Evolutionary conservation across 305 asterid genomes (phyloP), one percentile per base, ranked within the genome.

Genomic region (Solanum hybrid): DNA sequence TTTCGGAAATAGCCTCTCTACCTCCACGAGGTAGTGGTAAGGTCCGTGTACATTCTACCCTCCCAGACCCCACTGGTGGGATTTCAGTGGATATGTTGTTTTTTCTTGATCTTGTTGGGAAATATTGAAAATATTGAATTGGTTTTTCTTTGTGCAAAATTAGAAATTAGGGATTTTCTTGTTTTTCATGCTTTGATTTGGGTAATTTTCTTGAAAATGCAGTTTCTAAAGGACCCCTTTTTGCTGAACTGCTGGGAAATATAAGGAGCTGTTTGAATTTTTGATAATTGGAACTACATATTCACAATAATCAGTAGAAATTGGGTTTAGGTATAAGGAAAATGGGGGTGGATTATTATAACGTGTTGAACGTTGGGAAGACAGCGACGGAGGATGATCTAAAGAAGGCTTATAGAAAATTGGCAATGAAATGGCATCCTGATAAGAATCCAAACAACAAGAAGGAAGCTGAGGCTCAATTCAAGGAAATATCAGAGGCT

Each of bases 371-470:
- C 69, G 97, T 97, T 87, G 98, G 77, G 32, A 97, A 89, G 86
- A 92, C 91, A 12, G 98, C 98, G 24, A 94, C 98, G 8, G 99
- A 97, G 5, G 99, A 97, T 90, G 98, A 97, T 94, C 91, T 97
- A 90, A 97, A 97, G 93, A 97, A 94, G 89, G 93, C 99, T 24
- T 97, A 97, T 90, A 93, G 98, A 92, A 96, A 88, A 92, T 91
- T 97, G 93, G 99, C 99, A 1, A 97, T 96, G 99, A 96, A 94
- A 96, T 96, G 99, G 98, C 99, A 97, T 91, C 99, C 99, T 9
- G 98, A 95, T 92, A 95, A 95, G 92, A 97, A 97, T 87, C 99
- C 99, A 79, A 92, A 90, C 90, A 92, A 94, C 91, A 97, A 96
- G 92, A 91, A 76, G 69, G 98, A 95, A 92, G 99, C 99, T 7